phyloP scores from a whole-genome alignment of 2,329 filamentous ascomycete genomes.

The Diaporthe nobilis region DNA sequence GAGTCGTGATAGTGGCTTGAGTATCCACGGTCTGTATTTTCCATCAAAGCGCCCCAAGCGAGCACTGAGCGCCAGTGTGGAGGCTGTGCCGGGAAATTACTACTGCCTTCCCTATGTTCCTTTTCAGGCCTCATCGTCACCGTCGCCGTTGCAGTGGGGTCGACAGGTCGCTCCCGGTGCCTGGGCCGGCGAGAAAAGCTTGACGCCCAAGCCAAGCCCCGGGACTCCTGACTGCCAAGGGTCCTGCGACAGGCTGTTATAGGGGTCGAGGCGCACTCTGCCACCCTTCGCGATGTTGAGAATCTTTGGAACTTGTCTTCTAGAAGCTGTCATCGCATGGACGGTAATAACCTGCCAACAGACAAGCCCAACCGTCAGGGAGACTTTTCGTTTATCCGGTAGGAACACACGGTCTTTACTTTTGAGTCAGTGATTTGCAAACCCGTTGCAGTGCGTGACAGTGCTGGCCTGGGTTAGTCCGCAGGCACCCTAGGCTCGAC shows the following conservation, averaged over 20 bases:
- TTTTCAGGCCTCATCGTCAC: conserved; percentile 7
- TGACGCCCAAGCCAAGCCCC: conserved; percentile 35
- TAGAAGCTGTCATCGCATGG: conserved; percentile 25
- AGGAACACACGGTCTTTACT: conserved; percentile 1
- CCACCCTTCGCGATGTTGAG: background rate
- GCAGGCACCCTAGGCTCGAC: conserved; percentile 2
- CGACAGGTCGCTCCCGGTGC: conserved; percentile 4
- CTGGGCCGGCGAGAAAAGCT: conserved; percentile 34
- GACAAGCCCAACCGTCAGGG: background rate
- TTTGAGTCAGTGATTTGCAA: conserved; percentile 23
- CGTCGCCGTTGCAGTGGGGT: conserved; percentile 22
- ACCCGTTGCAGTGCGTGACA: conserved; percentile 11
- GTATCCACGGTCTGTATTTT: conserved; percentile 1
- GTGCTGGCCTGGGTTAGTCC: background rate
- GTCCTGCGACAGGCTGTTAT: conserved; percentile 20
- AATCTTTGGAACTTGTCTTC: background rate
- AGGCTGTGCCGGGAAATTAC: conserved; percentile 11
- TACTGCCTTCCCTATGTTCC: background rate
- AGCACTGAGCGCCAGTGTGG: background rate
- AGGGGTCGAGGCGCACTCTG: conserved; percentile 13
- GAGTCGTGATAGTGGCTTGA: conserved; percentile 33
- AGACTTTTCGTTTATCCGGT: background rate
- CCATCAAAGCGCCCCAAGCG: conserved; percentile 26
- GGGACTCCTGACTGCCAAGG: background rate
- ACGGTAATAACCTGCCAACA: background rate